Evolutionary conservation across 2,329 filamentous ascomycete species (phyloP).

Genomic region (Colletotrichum orbiculare): DNA sequence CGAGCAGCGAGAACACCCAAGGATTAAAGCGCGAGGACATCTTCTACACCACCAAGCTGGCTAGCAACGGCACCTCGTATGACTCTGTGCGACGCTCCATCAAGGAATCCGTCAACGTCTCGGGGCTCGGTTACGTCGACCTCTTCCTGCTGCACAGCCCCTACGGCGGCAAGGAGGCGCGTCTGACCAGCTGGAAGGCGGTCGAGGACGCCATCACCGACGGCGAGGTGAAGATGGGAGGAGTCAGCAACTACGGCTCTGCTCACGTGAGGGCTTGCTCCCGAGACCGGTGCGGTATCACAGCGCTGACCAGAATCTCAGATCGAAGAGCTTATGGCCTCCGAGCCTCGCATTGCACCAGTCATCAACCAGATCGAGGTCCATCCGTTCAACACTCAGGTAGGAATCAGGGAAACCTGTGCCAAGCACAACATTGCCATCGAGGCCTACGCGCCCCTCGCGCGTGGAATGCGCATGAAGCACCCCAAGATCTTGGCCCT

Average conservation of each 20-base stretch:
- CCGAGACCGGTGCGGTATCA: neutral
- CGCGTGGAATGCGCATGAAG: constrained; percentile 75
- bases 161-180: constrained; percentile 75
- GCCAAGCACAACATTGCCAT: constrained; percentile 74
- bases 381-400: constrained; percentile 83
- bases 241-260: constrained; percentile 83
- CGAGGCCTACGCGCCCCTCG: constrained; percentile 84
- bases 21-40: constrained; percentile 74
- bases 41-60: constrained; percentile 85
- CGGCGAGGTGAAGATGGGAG: constrained; percentile 77
- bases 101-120: constrained; percentile 70
- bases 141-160: constrained; percentile 84
- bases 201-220: constrained; percentile 80
- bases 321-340: constrained; percentile 76
- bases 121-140: constrained; percentile 80
- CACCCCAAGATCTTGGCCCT: constrained; percentile 72
- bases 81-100: constrained; percentile 75
- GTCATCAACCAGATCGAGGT: constrained; percentile 85
- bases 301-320: constrained; percentile 41
- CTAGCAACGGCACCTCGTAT: constrained; percentile 72
- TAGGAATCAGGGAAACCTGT: constrained; percentile 74
- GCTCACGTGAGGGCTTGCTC: constrained; percentile 67
- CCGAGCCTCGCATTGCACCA: constrained; percentile 70
- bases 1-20: constrained; percentile 55
- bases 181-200: constrained; percentile 80